Evolutionary conservation across 176 grass and related monocot species (phyloP).

Genomic region (Ampelocalamus luodianensis): DNA sequence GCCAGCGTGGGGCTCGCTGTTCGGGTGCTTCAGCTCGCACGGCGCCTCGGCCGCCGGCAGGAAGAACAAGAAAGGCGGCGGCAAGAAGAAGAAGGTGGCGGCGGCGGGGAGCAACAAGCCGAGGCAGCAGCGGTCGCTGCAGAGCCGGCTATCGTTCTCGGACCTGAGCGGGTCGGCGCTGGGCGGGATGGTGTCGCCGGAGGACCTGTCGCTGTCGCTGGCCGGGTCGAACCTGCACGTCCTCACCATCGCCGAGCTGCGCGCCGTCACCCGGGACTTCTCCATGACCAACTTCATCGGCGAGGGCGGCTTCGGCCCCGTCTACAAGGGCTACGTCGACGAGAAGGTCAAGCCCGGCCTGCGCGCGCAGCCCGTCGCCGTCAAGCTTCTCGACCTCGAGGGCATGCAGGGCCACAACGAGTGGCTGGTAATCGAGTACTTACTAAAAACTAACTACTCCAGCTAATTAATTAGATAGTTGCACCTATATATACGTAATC

Average conservation of each 20-base stretch:
- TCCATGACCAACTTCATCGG: conserved; percentile 87
- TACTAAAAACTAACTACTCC: not conserved
- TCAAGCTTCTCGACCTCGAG: conserved; percentile 87
- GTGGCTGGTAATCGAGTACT: conserved; percentile 63
- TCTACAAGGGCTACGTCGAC: conserved; percentile 91
- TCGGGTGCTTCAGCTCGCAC: conserved; percentile 67
- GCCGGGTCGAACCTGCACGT: conserved; percentile 75
- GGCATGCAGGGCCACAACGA: conserved; percentile 83
- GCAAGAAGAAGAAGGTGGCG: conserved; percentile 23
- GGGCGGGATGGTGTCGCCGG: conserved; percentile 72
- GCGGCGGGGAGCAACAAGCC: conserved; percentile 5
- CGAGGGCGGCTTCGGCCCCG: conserved; percentile 82
- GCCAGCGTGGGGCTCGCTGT: conserved; percentile 56
- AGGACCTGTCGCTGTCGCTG: conserved; percentile 88
- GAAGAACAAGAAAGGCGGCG: not conserved
- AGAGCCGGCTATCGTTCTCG: conserved; percentile 74
- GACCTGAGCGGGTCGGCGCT: conserved; percentile 58
- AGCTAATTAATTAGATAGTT: not conserved
- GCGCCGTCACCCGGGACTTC: conserved; percentile 66
- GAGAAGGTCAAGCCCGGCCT: conserved; percentile 74
- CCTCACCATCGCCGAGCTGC: conserved; percentile 78
- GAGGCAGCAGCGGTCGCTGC: conserved; percentile 39
- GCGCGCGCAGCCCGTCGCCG: conserved; percentile 67
- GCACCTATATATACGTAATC: not conserved
- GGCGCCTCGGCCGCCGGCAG: not conserved